Base-by-base conservation (phyloP, 2,329 filamentous ascomycete species). In the Cordyceps cicadae region DNA sequence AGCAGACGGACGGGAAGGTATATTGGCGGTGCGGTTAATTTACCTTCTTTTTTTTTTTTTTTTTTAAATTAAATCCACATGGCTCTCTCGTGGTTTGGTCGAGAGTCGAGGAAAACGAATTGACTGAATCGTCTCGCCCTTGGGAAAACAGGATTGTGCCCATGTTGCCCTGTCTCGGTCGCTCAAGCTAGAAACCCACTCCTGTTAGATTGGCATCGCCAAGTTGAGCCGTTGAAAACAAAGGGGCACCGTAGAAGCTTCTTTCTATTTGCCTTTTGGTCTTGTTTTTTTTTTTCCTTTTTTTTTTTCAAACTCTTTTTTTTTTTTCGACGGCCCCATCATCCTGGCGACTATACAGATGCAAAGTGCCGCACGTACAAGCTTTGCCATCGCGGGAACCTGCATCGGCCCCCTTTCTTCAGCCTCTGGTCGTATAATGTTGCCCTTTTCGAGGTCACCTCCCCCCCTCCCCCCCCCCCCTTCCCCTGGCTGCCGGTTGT, bases 101-200 rank as follows among this genome's bases (percentile, higher is more conserved):
- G 12, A 15, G 45, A 8, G 5, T n/a, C 24, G 32, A 7, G 29
- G 9, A 34, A 41, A n/a, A 41, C 7, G n/a, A 53, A 9, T 45
- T 55, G 32, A n/a, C 54, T 56, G 43, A 37, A 32, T 48, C n/a
- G 12, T 11, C 41, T 46, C 24, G 17, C 15, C 5, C n/a, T 21
- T 21, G 15, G 26, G 29, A 43, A 43, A 29, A 45, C 17, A 54
- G 24, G 26, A 43, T 26, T 43, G 34, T 9, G 50, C 32, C 49
- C 50, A 32, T 24, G 50, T 37, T 6, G 50, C 3, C 46, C 55
- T 58, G 55, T 58, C 55, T 58, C 21, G 34, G 54, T 34, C 43
- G 19, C 43, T 17, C 26, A 37, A 57, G n/a, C 43, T 48, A 24
- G 9, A n/a, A 50, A 58, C 55, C 55, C 55, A 58, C 55, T 41